These are phyloP conservation scores for Phytophthora idaei DNA, from an alignment of 352 stramenopile genomes.

Conservation along the genomic window DNA sequence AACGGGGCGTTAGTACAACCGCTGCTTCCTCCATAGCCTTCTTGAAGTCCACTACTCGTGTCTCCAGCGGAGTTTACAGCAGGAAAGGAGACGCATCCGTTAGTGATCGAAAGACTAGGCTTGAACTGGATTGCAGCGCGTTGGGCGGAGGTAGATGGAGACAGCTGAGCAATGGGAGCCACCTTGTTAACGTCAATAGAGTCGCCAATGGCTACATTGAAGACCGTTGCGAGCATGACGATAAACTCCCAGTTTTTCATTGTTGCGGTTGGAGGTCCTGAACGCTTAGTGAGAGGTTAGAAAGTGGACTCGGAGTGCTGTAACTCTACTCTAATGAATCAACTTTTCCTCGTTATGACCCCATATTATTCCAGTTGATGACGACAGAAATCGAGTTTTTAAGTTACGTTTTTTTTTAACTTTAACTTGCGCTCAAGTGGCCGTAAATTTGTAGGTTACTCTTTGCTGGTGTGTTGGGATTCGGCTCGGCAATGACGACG, in stretches of 20 bases:
- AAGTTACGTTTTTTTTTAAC: background rate
- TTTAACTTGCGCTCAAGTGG: background rate
- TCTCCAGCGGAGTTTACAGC: conserved; percentile 16
- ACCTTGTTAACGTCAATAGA: conserved; percentile 20
- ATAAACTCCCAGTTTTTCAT: conserved; percentile 9
- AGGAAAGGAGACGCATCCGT: conserved; percentile 11
- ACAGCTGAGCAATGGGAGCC: conserved; percentile 7
- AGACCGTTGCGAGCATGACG: background rate
- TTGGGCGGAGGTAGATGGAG: conserved; percentile 4
- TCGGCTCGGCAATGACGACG: conserved; percentile 54
- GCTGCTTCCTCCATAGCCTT: conserved; percentile 1
- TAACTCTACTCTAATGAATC: background rate
- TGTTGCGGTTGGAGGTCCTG: background rate
- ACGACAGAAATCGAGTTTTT: background rate
- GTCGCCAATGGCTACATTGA: background rate
- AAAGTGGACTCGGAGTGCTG: background rate
- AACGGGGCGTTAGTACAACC: conserved; percentile 8
- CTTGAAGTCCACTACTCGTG: conserved; percentile 13
- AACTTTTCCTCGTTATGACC: background rate
- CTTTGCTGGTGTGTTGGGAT: background rate
- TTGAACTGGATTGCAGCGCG: conserved; percentile 22
- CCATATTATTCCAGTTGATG: background rate
- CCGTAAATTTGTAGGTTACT: background rate
- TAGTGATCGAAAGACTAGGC: conserved; percentile 11
- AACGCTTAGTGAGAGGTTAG: background rate